Evolutionary conservation across 192 early-diverging fungal species (phyloP), one percentile per base, ranked within the genome.

Genomic region (Dimargaris xerosporica): DNA sequence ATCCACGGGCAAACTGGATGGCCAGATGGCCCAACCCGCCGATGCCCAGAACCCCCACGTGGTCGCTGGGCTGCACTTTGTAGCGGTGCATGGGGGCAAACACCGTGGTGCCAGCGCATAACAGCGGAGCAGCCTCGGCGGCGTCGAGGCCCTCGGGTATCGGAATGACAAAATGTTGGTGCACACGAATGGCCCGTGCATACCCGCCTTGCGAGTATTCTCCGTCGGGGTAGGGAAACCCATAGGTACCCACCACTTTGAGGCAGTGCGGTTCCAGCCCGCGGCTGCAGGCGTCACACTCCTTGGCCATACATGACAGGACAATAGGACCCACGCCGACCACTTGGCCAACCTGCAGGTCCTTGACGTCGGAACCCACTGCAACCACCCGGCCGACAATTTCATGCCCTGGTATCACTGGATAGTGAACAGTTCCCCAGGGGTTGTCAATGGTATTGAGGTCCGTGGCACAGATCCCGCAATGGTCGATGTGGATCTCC

Each of bases 61-160:
- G 63, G 15, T 64, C 67, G 15, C 81, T 81, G 0, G 79, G 69
- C 15, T 64, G 69, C n/a, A 81, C 58, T 12, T 71, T 61, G 54
- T 71, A 69, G 3, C 71, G 70, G 30, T 70, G 69, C 16, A 89
- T 60, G 9, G 85, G 76, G 23, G 64, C 66, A 61, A 78, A 89
- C 10, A 86, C 80, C 19, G 86, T 81, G 10, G 80, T 73, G 5
- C 86, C 86, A 16, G 85, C 85, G 63, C 86, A 87, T 44, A 85
- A 70, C 54, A 88, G 59, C 3, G 85, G 80, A 7, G 73, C 86
- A 5, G 79, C 80, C 58, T 75, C 72, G 23, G 71, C 64, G 9
- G 71, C 62, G 11, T 67, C 71, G 41, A 75, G 73, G 15, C 26
- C 46, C 1, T 58, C 68, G 17, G 75, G 74, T 44, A 75, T 73